A percentile compares a stretch with the other conserved stretches of the same genome.
Conservation (phyloP, 1,139 yeast genomes). For the Meyerozyma sp. region DNA sequence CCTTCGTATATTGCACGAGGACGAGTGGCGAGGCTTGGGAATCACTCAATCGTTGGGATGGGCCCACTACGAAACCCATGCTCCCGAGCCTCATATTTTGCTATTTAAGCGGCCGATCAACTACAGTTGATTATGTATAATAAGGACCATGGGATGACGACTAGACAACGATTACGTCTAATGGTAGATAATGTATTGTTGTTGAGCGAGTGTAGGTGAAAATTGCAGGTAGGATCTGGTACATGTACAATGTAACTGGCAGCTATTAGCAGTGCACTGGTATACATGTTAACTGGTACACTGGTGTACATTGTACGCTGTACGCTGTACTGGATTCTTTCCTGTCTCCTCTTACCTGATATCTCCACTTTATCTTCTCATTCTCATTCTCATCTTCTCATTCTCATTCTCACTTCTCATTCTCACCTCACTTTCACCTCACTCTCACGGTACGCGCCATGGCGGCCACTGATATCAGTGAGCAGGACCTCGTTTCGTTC, state of each 20-base stretch:
- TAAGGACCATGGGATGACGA: background rate
- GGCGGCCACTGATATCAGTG: background rate
- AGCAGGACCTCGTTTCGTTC: constrained; percentile 18
- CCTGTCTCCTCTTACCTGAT: background rate
- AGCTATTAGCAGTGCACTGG: too few species aligned
- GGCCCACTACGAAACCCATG: constrained; percentile 97
- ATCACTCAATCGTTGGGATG: constrained; percentile 97
- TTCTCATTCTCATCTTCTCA: background rate
- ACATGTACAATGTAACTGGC: too few species aligned
- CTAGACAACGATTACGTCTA: background rate
- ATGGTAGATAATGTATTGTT: background rate
- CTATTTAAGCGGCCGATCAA: constrained; percentile 70
- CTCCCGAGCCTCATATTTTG: constrained; percentile 97
- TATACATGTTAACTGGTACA: too few species aligned
- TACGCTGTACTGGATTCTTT: background rate
- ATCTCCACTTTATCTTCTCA: background rate
- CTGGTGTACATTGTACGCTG: too few species aligned
- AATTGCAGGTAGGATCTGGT: too few species aligned
- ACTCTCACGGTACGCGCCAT: background rate
- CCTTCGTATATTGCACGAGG: constrained; percentile 81
- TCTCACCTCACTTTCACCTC: background rate
- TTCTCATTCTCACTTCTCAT: background rate
- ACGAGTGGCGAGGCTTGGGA: constrained; percentile 98
- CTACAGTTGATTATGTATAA: constrained; percentile 9
- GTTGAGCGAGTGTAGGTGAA: too few species aligned